Conservation (phyloP, 257 asterid species). For the Apocynum venetum region DNA sequence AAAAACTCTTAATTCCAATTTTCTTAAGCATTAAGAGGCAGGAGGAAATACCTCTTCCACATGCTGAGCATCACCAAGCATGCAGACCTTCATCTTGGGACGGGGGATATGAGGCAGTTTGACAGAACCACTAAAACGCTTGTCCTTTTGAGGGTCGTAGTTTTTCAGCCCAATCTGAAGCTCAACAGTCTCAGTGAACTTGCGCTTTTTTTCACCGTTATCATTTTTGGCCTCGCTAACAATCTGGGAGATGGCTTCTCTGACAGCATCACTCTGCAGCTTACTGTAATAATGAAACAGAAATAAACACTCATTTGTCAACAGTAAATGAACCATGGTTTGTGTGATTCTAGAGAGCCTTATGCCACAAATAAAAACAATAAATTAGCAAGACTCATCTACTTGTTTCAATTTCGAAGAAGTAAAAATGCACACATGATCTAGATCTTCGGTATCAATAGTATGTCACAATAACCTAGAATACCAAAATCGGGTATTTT, state of each 20-base stretch:
- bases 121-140: constrained; percentile 36
- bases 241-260: constrained; percentile 23
- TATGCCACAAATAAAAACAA: not conserved
- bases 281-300: constrained; percentile 17
- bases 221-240: constrained; percentile 9
- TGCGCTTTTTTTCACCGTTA: constrained; percentile 20
- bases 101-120: constrained; percentile 37
- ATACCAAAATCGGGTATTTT: not conserved
- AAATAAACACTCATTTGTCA: not conserved
- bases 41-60: constrained; percentile 24
- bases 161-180: constrained; percentile 32
- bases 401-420: not conserved
- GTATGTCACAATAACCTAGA: not conserved
- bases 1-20: not conserved
- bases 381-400: not conserved
- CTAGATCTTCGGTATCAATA: not conserved
- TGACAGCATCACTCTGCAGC: constrained; percentile 35
- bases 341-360: not conserved
- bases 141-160: constrained; percentile 34
- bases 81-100: constrained; percentile 36
- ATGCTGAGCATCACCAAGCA: constrained; percentile 41
- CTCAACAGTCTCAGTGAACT: constrained; percentile 28
- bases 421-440: not conserved
- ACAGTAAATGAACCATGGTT: not conserved
- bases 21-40: not conserved